Percentiles rank a stretch among this genome's conserved stretches.
phyloP scores from a whole-genome alignment of 352 stramenopile species.

The Halophytophthora polymorphica region DNA sequence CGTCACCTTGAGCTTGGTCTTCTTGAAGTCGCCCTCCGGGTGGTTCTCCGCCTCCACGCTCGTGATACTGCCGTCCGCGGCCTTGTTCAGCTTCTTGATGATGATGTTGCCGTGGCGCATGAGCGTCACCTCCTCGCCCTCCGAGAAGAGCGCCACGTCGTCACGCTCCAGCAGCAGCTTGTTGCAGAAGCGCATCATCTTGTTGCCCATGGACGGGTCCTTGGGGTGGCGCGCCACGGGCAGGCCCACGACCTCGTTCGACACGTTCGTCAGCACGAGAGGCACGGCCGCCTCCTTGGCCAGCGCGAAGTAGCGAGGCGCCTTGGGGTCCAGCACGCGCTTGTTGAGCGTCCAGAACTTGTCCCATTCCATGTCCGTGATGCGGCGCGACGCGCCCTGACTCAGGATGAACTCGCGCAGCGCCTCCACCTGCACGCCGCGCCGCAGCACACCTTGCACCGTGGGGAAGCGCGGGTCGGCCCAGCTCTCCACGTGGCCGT shows the following conservation, averaged over 20 bases:
- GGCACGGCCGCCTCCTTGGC: conserved; percentile 85
- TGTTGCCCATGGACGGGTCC: conserved; percentile 74
- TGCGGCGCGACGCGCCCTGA: conserved; percentile 94
- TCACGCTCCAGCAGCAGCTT: conserved; percentile 94
- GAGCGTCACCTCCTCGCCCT: conserved; percentile 97
- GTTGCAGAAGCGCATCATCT: conserved; percentile 86
- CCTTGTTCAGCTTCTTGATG: conserved; percentile 70
- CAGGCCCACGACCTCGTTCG: conserved; percentile 53
- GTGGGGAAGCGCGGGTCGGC: conserved; percentile 98
- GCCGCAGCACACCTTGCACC: conserved; percentile 94
- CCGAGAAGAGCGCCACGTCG: conserved; percentile 92
- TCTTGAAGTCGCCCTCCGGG: conserved; percentile 90
- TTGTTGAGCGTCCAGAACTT: conserved; percentile 99
- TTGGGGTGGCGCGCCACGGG: conserved; percentile 77
- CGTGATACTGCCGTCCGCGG: conserved; percentile 43
- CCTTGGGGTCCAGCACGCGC: conserved; percentile 94
- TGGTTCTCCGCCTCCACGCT: conserved; percentile 74
- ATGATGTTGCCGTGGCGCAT: conserved; percentile 96
- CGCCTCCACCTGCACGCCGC: conserved; percentile 94
- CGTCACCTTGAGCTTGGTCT: conserved; percentile 96
- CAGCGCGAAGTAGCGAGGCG: conserved; percentile 97
- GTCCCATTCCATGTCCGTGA: conserved; percentile 99
- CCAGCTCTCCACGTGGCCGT: conserved; percentile 95
- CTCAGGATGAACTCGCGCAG: conserved; percentile 97
- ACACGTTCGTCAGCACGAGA: conserved; percentile 86